These are phyloP conservation scores for Coniferiporia sulphurascens DNA, from an alignment of 1,284 basidiomycete species.

Conservation along the genomic window DNA sequence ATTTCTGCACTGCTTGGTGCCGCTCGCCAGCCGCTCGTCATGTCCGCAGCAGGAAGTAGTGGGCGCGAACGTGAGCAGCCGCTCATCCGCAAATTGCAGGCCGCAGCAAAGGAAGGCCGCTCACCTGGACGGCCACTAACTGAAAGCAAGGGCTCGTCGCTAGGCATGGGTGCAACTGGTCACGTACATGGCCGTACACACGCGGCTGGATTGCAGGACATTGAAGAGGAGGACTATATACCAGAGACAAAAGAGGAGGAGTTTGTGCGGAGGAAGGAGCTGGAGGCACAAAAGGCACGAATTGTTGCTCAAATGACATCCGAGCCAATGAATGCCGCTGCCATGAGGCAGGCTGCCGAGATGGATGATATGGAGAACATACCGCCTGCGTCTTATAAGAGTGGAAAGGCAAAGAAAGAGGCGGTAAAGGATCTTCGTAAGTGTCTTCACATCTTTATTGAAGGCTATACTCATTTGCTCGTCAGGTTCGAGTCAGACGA, in stretches of 20 bases:
- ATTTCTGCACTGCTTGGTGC: conserved; percentile 89
- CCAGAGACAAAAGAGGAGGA: conserved; percentile 44
- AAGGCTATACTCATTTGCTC: conserved; percentile 17
- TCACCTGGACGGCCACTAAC: conserved; percentile 26
- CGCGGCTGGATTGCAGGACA: conserved; percentile 39
- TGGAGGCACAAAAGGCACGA: conserved; percentile 82
- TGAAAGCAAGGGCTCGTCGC: conserved; percentile 1
- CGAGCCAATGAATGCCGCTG: conserved; percentile 11
- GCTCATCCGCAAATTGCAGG: conserved; percentile 51
- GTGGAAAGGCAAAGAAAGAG: conserved; percentile 30
- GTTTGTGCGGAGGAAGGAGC: conserved; percentile 58
- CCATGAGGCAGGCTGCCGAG: conserved; percentile 21
- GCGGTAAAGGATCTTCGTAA: conserved; percentile 24
- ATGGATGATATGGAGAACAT: conserved; percentile 43
- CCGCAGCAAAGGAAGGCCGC: conserved; percentile 34
- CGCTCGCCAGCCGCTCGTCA: conserved; percentile 83
- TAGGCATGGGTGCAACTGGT: conserved; percentile 16
- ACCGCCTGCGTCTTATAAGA: conserved; percentile 29
- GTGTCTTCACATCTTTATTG: conserved; percentile 2
- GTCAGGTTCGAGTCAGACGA: conserved; percentile 2
- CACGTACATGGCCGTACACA: conserved; percentile 29
- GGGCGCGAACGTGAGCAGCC: conserved; percentile 42
- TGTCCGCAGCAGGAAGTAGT: conserved; percentile 45
- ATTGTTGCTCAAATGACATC: conserved; percentile 89
- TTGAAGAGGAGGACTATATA: conserved; percentile 46